Percentiles rank a stretch among this genome's conserved stretches.
Conservation (phyloP, 176 grass and related monocot species). For the Bothriochloa decipiens region DNA sequence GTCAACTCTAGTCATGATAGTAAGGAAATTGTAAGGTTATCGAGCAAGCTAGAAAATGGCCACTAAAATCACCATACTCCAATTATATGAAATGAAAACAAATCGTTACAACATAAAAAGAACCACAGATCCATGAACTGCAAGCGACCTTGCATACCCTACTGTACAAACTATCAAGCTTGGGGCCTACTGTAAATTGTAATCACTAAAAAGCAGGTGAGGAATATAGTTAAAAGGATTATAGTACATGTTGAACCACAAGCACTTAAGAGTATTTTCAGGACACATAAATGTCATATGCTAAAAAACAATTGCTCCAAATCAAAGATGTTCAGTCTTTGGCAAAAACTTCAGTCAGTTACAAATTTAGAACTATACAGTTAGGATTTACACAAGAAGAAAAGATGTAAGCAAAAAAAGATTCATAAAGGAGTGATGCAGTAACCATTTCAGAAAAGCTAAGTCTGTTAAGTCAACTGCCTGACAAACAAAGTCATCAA, state of each 20-base stretch:
- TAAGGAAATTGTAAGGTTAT: not conserved
- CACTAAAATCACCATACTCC: not conserved
- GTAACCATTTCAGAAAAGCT: not conserved
- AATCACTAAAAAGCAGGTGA: not conserved
- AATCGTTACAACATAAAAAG: not conserved
- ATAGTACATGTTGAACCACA: not conserved
- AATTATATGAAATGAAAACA: not conserved
- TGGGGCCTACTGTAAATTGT: not conserved
- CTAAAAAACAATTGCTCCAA: not conserved
- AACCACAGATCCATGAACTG: not conserved
- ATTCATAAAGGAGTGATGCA: not conserved
- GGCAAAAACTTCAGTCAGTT: not conserved
- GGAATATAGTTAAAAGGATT: not conserved
- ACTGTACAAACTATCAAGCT: not conserved
- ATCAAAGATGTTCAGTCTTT: not conserved
- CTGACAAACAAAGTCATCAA: not conserved
- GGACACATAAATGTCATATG: slow-evolving; percentile 4
- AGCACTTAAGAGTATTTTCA: not conserved
- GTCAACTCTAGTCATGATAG: not conserved
- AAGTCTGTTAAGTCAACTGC: not conserved
- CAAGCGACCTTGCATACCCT: not conserved
- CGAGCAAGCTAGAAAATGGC: not conserved
- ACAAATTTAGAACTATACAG: not conserved
- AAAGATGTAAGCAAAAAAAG: not conserved
- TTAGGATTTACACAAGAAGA: not conserved